A percentile compares a stretch with the other conserved stretches of the same genome.
Conservation (phyloP, 768 basidiomycete genomes). For the Lentinus tigrinus region DNA sequence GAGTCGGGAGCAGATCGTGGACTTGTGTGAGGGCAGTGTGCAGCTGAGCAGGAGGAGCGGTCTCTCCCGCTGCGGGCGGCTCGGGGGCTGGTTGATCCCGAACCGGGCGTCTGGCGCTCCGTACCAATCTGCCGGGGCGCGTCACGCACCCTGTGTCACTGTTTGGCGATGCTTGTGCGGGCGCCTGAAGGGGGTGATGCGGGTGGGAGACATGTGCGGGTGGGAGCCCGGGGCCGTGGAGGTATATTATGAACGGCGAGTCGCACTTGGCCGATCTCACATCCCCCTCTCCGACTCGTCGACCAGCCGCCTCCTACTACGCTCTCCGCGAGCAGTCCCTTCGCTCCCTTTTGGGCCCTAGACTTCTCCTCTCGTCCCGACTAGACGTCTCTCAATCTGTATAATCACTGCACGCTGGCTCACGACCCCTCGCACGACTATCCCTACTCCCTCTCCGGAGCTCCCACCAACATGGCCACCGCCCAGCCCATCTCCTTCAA, state of each 20-base stretch:
- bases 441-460: background rate
- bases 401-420: background rate
- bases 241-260: background rate
- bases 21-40: background rate
- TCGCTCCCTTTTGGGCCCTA: background rate
- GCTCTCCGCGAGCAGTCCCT: background rate
- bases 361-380: background rate
- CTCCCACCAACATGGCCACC: slow-evolving; percentile 30
- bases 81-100: background rate
- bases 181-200: background rate
- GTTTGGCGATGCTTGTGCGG: background rate
- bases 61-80: background rate
- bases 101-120: background rate
- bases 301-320: background rate
- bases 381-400: too few species aligned
- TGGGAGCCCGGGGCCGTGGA: background rate
- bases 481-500: slow-evolving; percentile 47
- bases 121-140: background rate
- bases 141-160: background rate
- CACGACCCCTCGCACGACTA: background rate
- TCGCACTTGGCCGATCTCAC: background rate
- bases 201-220: background rate
- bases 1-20: too few species aligned
- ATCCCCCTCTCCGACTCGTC: background rate
- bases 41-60: too few species aligned